Conservation (phyloP, 2,329 filamentous ascomycete genomes). For the Cytospora leucostoma region DNA sequence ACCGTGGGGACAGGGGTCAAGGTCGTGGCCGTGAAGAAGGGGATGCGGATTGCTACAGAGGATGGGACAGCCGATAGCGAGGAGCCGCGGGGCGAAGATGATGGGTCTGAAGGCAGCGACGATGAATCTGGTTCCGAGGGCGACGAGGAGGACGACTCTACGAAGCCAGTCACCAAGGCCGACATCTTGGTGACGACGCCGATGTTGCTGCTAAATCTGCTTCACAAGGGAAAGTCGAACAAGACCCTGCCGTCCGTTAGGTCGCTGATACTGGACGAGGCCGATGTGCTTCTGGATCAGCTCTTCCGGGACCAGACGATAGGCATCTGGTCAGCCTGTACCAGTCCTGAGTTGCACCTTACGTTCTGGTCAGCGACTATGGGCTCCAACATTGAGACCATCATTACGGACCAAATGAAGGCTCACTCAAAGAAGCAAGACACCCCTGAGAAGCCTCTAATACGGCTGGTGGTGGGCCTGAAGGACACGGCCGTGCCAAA, state of each 20-base stretch:
- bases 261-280: conserved; percentile 85
- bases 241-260: conserved; percentile 66
- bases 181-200: conserved; percentile 83
- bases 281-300: conserved; percentile 88
- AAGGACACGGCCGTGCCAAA: conserved; percentile 96
- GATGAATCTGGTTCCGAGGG: conserved; percentile 37
- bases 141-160: conserved; percentile 34
- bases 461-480: conserved; percentile 90
- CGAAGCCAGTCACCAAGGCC: conserved; percentile 63
- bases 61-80: conserved; percentile 40
- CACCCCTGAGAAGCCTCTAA: conserved; percentile 51
- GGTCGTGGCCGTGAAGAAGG: conserved; percentile 81
- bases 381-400: conserved; percentile 84
- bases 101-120: conserved; percentile 34
- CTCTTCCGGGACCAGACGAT: conserved; percentile 89
- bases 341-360: conserved; percentile 66
- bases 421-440: conserved; percentile 49
- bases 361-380: conserved; percentile 97
- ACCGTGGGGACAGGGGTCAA: conserved; percentile 74
- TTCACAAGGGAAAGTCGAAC: conserved; percentile 50
- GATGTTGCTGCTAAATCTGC: conserved; percentile 72
- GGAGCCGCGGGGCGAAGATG: conserved; percentile 42
- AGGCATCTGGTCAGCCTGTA: conserved; percentile 79
- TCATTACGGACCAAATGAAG: conserved; percentile 69
- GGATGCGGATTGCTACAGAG: conserved; percentile 67